These are phyloP conservation scores for Keithomyces neogunnii DNA, from an alignment of 2,329 filamentous ascomycete genomes.

Conservation along the genomic window DNA sequence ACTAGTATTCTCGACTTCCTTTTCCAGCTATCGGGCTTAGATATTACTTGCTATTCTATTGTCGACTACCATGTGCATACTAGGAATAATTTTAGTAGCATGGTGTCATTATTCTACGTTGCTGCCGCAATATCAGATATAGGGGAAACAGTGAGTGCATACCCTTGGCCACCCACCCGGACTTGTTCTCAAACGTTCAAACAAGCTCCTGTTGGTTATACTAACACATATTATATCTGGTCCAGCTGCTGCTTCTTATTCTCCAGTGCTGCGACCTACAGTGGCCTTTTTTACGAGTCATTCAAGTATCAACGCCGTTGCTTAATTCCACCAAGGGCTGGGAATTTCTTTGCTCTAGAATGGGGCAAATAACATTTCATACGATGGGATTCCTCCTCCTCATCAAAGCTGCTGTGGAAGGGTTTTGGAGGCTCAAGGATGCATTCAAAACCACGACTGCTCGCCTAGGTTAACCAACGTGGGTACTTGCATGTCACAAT, in stretches of 20 bases:
- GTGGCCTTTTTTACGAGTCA: background rate
- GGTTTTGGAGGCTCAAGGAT: too few relatives aligned
- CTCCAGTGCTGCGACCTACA: background rate
- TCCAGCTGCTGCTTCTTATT: background rate
- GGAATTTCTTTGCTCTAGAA: background rate
- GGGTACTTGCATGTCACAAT: too few relatives aligned
- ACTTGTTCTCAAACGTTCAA: too few relatives aligned
- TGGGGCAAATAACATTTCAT: background rate
- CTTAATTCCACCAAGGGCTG: background rate
- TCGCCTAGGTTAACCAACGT: too few relatives aligned
- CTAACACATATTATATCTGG: background rate
- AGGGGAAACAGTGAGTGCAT: constrained; percentile 1
- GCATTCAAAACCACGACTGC: too few relatives aligned
- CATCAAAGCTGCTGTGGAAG: too few relatives aligned
- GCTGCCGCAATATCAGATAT: background rate
- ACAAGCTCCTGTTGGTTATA: background rate
- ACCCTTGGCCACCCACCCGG: background rate
- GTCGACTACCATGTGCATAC: background rate
- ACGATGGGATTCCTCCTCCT: too few relatives aligned
- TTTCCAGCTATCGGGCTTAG: background rate
- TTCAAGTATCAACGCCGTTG: background rate
- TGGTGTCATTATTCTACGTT: background rate
- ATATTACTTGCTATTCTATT: background rate
- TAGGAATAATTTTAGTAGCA: background rate
- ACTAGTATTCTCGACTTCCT: background rate